Conservation (phyloP, 129 eudicot species). For the Silybum marianum region DNA sequence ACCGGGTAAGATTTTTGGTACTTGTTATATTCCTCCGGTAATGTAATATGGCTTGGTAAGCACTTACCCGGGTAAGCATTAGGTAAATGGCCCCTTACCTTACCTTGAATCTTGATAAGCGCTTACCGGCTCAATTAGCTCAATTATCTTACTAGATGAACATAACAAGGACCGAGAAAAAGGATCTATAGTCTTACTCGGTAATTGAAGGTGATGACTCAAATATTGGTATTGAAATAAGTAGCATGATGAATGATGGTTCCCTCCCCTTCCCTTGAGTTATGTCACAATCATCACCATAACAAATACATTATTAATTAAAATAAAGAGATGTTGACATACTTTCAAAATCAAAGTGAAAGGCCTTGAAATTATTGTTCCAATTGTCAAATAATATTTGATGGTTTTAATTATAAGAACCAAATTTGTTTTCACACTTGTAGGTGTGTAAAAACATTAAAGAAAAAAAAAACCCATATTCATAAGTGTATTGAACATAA, state of each 20-base stretch:
- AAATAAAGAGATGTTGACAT: not conserved
- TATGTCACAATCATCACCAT: not conserved
- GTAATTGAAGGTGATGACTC: no score
- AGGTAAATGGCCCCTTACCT: no score
- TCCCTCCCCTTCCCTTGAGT: not conserved
- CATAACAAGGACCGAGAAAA: no score
- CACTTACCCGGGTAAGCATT: no score
- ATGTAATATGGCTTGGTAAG: no score
- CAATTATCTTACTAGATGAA: no score
- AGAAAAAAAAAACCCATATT: not conserved
- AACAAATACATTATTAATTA: not conserved
- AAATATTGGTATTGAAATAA: not conserved
- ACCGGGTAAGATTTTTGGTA: no score
- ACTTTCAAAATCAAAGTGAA: not conserved
- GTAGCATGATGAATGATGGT: not conserved
- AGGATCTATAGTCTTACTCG: no score
- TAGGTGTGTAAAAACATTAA: not conserved
- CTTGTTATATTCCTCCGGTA: no score
- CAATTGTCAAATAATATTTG: not conserved
- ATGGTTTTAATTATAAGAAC: not conserved
- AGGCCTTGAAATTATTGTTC: not conserved
- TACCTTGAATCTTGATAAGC: no score
- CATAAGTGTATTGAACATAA: not conserved
- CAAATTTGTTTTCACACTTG: not conserved
- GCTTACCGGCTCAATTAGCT: no score